A percentile compares a stretch with the other conserved stretches of the same genome.
These are phyloP conservation scores for Amyloporia xantha DNA, from an alignment of 768 basidiomycete species.

Conservation along the genomic window DNA sequence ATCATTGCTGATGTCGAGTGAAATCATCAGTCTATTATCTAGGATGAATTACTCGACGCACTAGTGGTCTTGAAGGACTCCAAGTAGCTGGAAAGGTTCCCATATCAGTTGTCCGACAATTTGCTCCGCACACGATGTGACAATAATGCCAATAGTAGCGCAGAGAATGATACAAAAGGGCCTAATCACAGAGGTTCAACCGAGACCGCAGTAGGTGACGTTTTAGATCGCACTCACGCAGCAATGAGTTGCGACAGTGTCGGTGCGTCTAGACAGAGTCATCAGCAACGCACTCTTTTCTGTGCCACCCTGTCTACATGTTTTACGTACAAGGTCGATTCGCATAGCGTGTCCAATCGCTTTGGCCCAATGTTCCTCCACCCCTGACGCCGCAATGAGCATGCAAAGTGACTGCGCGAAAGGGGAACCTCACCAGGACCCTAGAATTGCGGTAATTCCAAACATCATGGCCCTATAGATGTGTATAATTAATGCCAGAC, in stretches of 20 bases:
- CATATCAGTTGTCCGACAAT: background rate
- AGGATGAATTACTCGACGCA: background rate
- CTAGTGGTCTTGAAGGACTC: background rate
- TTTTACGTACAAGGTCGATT: background rate
- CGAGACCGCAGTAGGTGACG: too few relatives aligned
- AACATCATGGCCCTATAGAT: conserved; percentile 3
- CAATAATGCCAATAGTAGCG: conserved; percentile 1
- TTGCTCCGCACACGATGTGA: conserved; percentile 1
- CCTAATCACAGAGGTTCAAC: too few relatives aligned
- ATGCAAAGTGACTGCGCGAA: background rate
- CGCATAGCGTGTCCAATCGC: conserved; percentile 3
- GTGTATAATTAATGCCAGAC: background rate
- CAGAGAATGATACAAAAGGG: background rate
- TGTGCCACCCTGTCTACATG: too few relatives aligned
- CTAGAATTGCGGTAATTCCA: background rate
- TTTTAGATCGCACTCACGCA: background rate
- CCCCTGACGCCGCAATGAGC: background rate
- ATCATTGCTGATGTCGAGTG: background rate
- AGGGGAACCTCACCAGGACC: background rate
- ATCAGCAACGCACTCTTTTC: too few relatives aligned
- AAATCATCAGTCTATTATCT: background rate
- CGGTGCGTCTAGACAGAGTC: background rate
- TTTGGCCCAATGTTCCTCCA: background rate
- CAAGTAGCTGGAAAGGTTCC: conserved; percentile 1
- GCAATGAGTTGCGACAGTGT: background rate